Evolutionary conservation across 73 alveolate species (phyloP).

Genomic region (Breviolum minutum): DNA sequence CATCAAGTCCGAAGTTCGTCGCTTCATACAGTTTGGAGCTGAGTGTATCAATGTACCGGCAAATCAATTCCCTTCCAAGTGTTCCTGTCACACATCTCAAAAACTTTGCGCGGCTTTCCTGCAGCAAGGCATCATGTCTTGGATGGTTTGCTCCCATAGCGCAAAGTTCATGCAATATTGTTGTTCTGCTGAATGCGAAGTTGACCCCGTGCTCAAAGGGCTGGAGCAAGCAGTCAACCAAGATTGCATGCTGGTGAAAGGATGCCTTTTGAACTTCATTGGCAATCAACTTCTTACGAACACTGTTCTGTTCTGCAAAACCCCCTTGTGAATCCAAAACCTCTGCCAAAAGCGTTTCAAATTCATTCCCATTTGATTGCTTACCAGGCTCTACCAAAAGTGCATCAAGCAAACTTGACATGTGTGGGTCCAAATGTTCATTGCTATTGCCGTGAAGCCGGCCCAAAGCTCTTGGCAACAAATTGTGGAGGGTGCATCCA

Average conservation of each 20-base stretch:
- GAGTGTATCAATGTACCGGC: neutral
- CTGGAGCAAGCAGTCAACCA: neutral
- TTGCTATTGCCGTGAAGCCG: neutral
- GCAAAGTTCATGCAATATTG: neutral
- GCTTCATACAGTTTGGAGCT: neutral
- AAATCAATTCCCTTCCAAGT: neutral
- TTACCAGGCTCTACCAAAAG: neutral
- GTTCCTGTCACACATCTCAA: neutral
- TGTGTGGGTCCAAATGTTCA: neutral
- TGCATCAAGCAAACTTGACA: neutral
- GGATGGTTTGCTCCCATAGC: neutral
- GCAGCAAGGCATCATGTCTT: neutral
- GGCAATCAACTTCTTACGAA: neutral
- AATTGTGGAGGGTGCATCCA: neutral
- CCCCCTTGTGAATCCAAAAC: neutral
- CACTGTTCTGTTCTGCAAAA: neutral
- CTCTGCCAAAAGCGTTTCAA: neutral
- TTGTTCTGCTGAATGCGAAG: neutral
- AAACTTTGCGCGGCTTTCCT: neutral
- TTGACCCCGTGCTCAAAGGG: slow-evolving; percentile 39
- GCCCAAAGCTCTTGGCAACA: neutral
- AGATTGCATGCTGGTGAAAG: neutral
- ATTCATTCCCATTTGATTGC: neutral
- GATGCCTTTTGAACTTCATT: neutral
- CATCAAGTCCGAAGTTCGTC: neutral